Conservation (phyloP, 768 basidiomycete species). For the Phaeotremella fagi region DNA sequence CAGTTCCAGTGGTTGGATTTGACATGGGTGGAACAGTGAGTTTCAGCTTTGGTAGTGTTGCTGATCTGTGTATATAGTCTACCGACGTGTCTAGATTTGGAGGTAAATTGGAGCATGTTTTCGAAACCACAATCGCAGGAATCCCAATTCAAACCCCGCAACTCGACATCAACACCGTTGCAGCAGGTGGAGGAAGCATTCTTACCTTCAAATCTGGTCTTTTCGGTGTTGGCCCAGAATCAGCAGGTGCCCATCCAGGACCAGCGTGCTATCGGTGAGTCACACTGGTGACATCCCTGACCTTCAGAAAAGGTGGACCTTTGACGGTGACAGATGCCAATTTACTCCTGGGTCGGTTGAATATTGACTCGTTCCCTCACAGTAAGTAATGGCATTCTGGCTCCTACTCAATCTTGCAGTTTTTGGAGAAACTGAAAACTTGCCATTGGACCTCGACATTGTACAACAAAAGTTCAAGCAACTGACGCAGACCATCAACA, state of each 20-base stretch:
- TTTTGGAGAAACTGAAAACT: slow-evolving; percentile 79
- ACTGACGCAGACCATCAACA: slow-evolving; percentile 66
- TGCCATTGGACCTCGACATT: slow-evolving; percentile 69
- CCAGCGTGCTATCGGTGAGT: slow-evolving; percentile 56
- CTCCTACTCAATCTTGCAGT: slow-evolving; percentile 69
- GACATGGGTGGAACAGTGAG: slow-evolving; percentile 72
- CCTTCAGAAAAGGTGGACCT: slow-evolving; percentile 47
- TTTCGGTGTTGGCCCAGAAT: slow-evolving; percentile 84
- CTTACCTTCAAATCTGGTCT: slow-evolving; percentile 80
- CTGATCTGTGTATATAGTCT: slow-evolving; percentile 72
- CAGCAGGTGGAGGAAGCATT: slow-evolving; percentile 82
- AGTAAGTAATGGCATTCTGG: slow-evolving; percentile 26
- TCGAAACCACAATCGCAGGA: slow-evolving; percentile 12
- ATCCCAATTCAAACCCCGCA: slow-evolving; percentile 12
- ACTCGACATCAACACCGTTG: slow-evolving; percentile 19
- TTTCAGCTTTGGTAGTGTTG: no score
- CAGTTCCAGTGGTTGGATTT: slow-evolving; percentile 74
- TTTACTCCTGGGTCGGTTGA: slow-evolving; percentile 63
- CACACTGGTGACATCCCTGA: not conserved
- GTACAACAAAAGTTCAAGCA: slow-evolving; percentile 63
- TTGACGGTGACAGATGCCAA: slow-evolving; percentile 90
- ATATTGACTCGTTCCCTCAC: slow-evolving; percentile 66
- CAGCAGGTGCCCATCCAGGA: slow-evolving; percentile 85
- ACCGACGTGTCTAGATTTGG: slow-evolving; percentile 90
- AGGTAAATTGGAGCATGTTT: slow-evolving; percentile 69